phyloP scores from a whole-genome alignment of 73 alveolate species.

The Durusdinium trenchii region DNA sequence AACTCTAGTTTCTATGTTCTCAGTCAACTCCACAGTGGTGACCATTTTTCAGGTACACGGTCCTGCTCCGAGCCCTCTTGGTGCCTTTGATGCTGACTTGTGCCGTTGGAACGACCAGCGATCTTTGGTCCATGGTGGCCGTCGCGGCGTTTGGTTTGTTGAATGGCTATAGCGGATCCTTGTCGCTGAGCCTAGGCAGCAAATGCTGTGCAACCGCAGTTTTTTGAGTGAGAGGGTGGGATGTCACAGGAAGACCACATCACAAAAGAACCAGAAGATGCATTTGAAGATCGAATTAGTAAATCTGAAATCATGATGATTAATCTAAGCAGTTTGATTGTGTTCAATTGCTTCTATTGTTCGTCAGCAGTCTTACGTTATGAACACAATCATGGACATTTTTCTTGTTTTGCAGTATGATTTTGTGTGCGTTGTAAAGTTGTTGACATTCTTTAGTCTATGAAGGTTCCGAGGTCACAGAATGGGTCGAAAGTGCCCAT shows the following conservation, averaged over 20 bases:
- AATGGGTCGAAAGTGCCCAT: too few species aligned
- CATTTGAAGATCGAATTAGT: not conserved
- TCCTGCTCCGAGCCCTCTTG: conserved; percentile 1
- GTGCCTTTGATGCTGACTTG: conserved; percentile 42
- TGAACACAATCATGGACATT: too few species aligned
- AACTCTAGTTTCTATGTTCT: not conserved
- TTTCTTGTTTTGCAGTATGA: too few species aligned
- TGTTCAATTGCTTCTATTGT: not conserved
- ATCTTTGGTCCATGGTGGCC: conserved; percentile 4
- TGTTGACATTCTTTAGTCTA: too few species aligned
- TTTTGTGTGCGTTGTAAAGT: too few species aligned
- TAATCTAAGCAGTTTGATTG: not conserved
- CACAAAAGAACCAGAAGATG: too few species aligned
- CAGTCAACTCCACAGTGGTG: not conserved
- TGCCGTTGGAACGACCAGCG: conserved; percentile 43
- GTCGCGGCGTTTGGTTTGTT: conserved; percentile 40
- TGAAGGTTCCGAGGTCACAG: too few species aligned
- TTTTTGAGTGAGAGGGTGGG: too few species aligned
- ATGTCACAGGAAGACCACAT: too few species aligned
- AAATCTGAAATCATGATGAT: not conserved
- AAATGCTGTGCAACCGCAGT: too few species aligned
- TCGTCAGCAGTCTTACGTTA: not conserved
- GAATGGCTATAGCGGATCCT: conserved; percentile 50
- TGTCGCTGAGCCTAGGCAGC: not conserved
- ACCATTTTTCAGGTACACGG: conserved; percentile 33